Base-by-base conservation (phyloP, 1,284 basidiomycete genomes). In the Ganoderma meredithae region DNA sequence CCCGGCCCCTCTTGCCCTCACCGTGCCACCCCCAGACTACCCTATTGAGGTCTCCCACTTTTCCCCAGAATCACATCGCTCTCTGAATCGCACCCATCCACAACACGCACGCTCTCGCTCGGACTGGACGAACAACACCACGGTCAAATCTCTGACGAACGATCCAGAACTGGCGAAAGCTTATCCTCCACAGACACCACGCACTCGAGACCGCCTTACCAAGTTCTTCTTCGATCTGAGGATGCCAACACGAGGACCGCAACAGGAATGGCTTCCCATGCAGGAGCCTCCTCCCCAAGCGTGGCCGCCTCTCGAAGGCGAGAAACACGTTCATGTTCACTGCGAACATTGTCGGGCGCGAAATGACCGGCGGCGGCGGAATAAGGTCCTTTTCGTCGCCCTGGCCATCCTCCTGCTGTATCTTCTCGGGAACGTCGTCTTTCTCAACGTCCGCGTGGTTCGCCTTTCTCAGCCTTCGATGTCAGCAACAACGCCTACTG, bases 371-470 rank as follows among this genome's bases (percentile, higher is more conserved):
- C 79, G 74, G 67, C 78, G 71, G 63, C 77, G 78, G 31, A 52
- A 71, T 72, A 72, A 73, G 75, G 60, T 79, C 31, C 71, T 83
- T 47, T 31, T 79, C 70, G 41, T 77, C 44, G 65, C 79, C 1
- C 72, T 85, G 62, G 71, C 83, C 63, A 67, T 85, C 63, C 61
- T 86, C 43, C 75, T 86, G 33, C 77, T 87, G 39, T 79, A 82
- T 64, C 76, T 87, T 31, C 76, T 86, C 40, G 81, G 79, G 19
- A 82, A 87, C 73, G 66, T 75, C 40, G 70, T 82, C 58, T 80
- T 82, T 68, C 74, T 87, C 65, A 79, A 85, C 71, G 69, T 82
- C 22, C 81, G 80, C 62, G 76, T 83, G 13, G 70, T 76, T 61
- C 67, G 65, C 47, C 71, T 76, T 36, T 67, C 74, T 58, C 67